Conservation (phyloP, 768 basidiomycete genomes). For the Tylopilus felleus region DNA sequence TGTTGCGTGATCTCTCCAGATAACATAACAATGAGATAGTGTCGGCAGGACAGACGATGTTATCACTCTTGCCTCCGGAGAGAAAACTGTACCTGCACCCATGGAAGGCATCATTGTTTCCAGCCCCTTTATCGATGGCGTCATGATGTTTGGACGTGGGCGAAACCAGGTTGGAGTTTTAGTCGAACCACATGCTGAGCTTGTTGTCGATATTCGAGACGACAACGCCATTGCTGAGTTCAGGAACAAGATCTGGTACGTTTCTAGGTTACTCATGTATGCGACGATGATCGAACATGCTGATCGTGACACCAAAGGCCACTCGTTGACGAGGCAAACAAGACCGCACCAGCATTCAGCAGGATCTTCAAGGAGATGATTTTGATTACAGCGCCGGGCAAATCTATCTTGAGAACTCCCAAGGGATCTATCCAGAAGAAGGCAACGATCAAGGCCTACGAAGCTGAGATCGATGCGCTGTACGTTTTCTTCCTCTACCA, state of each 20-base stretch:
- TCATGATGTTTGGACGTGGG: neutral
- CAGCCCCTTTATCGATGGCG: neutral
- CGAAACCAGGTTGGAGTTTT: neutral
- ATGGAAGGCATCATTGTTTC: neutral
- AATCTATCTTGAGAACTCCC: neutral
- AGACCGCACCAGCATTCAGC: neutral
- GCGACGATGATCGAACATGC: neutral
- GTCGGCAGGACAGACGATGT: neutral
- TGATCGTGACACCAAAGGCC: neutral
- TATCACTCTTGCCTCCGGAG: neutral
- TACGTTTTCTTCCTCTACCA: neutral
- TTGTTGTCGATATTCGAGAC: neutral
- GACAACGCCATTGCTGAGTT: neutral
- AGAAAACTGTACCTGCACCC: neutral
- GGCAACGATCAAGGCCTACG: neutral
- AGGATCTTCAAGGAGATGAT: neutral
- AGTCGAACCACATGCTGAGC: neutral
- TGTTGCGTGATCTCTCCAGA: neutral
- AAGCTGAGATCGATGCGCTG: neutral
- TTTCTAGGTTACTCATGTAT: neutral
- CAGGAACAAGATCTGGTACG: neutral
- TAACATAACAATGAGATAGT: neutral
- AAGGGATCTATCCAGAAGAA: neutral
- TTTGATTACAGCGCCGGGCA: neutral
- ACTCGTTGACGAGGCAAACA: neutral